Percentiles rank a stretch among this genome's conserved stretches.
These are phyloP conservation scores for Trichoderma oligosporum DNA, from an alignment of 2,329 filamentous ascomycete genomes.

Conservation along the genomic window DNA sequence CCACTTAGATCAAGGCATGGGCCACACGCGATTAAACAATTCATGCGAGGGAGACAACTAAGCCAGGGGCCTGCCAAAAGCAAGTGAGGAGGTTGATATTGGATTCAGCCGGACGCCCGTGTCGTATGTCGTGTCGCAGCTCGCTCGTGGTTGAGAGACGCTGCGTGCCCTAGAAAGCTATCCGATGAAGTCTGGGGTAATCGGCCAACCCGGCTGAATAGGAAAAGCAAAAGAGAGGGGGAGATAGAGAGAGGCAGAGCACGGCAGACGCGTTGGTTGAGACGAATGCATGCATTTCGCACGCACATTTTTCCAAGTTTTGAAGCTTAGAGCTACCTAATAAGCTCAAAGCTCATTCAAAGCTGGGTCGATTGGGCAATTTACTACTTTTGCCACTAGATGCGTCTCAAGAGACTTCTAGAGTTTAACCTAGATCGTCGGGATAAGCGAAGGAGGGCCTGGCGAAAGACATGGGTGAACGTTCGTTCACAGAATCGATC, in stretches of 20 bases:
- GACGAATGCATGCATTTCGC: slow-evolving; percentile 11
- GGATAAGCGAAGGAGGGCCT: slow-evolving; percentile 13
- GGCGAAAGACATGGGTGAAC: slow-evolving; percentile 12
- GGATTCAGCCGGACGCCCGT: slow-evolving; percentile 15
- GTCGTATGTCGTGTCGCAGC: not conserved
- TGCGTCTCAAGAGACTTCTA: not conserved
- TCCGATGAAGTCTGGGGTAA: not conserved
- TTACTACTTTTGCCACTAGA: too few species aligned
- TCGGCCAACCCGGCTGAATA: not conserved
- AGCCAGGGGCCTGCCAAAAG: not conserved
- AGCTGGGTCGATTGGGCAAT: slow-evolving; percentile 11
- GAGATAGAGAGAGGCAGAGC: too few species aligned
- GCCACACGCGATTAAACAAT: slow-evolving; percentile 1
- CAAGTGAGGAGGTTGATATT: not conserved
- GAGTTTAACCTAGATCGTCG: not conserved
- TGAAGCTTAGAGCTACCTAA: not conserved
- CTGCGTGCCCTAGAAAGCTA: not conserved
- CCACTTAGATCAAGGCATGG: slow-evolving; percentile 18
- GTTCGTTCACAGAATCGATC: slow-evolving; percentile 3
- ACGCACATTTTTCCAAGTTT: not conserved
- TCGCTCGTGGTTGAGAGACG: not conserved
- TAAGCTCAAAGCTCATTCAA: slow-evolving; percentile 2
- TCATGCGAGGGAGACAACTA: slow-evolving; percentile 3
- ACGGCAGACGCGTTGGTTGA: not conserved
- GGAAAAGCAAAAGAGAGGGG: too few species aligned